phyloP scores from a whole-genome alignment of 1,139 yeast species.

The Geotrichum bryndzae region DNA sequence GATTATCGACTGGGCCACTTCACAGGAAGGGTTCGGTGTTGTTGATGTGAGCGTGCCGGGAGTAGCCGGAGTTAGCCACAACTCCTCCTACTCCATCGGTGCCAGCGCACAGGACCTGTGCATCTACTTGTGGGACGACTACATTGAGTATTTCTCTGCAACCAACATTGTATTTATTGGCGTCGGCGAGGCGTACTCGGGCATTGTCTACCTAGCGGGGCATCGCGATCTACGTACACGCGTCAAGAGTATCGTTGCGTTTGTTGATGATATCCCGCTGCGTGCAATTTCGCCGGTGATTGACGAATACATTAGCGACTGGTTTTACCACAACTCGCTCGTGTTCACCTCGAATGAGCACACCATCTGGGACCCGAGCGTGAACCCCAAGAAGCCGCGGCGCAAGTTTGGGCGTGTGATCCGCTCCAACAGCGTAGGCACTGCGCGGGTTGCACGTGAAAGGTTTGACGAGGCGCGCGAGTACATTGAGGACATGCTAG shows the following conservation, averaged over 20 bases:
- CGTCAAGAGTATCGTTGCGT: constrained; percentile 69
- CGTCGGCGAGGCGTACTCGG: constrained; percentile 82
- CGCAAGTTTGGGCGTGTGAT: constrained; percentile 86
- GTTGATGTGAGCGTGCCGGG: constrained; percentile 77
- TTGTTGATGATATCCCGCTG: constrained; percentile 58
- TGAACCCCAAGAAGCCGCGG: constrained; percentile 67
- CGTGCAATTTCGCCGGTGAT: constrained; percentile 77
- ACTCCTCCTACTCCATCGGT: constrained; percentile 21
- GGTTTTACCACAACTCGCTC: constrained; percentile 85
- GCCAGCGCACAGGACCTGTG: constrained; percentile 60
- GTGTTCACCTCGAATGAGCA: constrained; percentile 72
- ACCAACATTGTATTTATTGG: constrained; percentile 76
- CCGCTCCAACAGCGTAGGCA: constrained; percentile 58
- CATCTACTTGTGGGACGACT: constrained; percentile 85
- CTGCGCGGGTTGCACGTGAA: constrained; percentile 73
- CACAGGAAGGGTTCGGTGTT: constrained; percentile 58
- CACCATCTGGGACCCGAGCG: constrained; percentile 62
- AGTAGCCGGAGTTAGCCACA: constrained; percentile 24
- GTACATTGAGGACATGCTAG: constrained; percentile 70
- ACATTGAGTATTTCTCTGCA: constrained; percentile 63
- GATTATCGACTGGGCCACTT: constrained; percentile 51
- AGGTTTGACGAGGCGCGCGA: constrained; percentile 81
- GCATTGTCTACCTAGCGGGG: constrained; percentile 81
- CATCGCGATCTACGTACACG: constrained; percentile 64
- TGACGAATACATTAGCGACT: constrained; percentile 83